phyloP scores from a whole-genome alignment of 2,329 filamentous ascomycete species.

The Fusarium anguioides region DNA sequence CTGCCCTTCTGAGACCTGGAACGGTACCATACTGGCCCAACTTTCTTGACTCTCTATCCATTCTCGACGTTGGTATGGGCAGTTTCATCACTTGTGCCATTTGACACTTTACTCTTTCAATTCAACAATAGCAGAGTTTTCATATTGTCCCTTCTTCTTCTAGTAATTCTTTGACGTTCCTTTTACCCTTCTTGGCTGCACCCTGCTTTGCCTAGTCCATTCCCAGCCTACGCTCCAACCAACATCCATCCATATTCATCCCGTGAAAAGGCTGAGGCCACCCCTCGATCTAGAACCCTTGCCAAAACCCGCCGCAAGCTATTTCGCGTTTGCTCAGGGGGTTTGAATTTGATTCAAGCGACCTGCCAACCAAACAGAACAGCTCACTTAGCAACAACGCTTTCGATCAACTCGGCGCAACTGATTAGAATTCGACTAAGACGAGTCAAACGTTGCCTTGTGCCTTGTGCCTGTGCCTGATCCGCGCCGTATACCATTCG shows the following conservation, averaged over 20 bases:
- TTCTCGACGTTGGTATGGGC: constrained; percentile 2
- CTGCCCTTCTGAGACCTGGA: constrained; percentile 11
- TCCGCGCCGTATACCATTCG: neutral
- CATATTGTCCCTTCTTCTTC: constrained; percentile 11
- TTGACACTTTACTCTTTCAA: constrained; percentile 12
- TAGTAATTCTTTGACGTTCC: neutral
- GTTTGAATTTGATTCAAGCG: constrained; percentile 34
- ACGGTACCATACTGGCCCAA: constrained; percentile 14
- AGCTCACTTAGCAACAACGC: constrained; percentile 35
- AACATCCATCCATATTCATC: constrained; percentile 23
- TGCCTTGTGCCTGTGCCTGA: neutral
- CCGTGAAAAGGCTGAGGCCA: constrained; percentile 45
- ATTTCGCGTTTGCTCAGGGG: constrained; percentile 49
- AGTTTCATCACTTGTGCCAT: neutral
- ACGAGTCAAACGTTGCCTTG: constrained; percentile 3
- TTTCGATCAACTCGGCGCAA: constrained; percentile 3
- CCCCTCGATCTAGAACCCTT: constrained; percentile 48
- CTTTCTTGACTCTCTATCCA: constrained; percentile 16
- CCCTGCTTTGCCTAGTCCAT: constrained; percentile 6
- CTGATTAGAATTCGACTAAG: constrained; percentile 9
- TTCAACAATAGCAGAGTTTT: constrained; percentile 12
- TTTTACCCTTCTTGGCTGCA: neutral
- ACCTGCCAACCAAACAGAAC: constrained; percentile 37
- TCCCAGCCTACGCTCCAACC: constrained; percentile 5
- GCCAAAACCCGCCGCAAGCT: constrained; percentile 39